Base-by-base conservation (phyloP, 345 rosid genomes). In the Eucalyptus guilfoylei region DNA sequence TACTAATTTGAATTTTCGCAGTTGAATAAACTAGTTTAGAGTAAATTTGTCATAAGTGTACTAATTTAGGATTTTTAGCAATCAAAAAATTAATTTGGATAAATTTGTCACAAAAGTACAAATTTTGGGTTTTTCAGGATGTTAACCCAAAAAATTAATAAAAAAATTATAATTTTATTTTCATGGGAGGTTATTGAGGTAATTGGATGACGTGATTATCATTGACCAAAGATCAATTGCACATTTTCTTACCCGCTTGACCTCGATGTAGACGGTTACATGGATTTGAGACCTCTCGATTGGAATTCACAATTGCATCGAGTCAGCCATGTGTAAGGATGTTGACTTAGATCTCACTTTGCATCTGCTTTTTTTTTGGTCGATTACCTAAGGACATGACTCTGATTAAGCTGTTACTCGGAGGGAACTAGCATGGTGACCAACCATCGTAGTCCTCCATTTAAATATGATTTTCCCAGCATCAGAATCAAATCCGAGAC, bases 81-180 rank as follows among this genome's bases (percentile, higher is more conserved):
- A 4, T 52, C 0, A 52, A 52, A 21, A 21, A 52, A 8, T 52
- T 52, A 3, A 52, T 52, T 52, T 1, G 5, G 1, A 52, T 52
- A 52, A 52, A 52, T 52, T 52, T 52, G 0, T 19, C 8, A 52
- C 0, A 8, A 0, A 1, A 0, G 5, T 52, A 52, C 4, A 1
- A 52, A 19, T 7, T 52, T 52, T 0, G 4, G 2, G 0, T 19
- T 52, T 52, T 8, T 21, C 0, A 19, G 5, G 1, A 52, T 52
- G 0, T 52, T 2, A 21, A 52, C 0, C 5, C 11, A 52, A 52
- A 52, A 17, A 50, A 50, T 50, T 49, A 50, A 50, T 0, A 50
- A 50, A 50, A 50, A 50, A 52, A 52, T 52, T 52, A 2, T 50
- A 50, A 50, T 50, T 50, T 50, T 50, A 50, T 26, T 26, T 26